These are phyloP conservation scores for Isatis tinctoria DNA, from an alignment of 345 rosid species.

Conservation along the genomic window DNA sequence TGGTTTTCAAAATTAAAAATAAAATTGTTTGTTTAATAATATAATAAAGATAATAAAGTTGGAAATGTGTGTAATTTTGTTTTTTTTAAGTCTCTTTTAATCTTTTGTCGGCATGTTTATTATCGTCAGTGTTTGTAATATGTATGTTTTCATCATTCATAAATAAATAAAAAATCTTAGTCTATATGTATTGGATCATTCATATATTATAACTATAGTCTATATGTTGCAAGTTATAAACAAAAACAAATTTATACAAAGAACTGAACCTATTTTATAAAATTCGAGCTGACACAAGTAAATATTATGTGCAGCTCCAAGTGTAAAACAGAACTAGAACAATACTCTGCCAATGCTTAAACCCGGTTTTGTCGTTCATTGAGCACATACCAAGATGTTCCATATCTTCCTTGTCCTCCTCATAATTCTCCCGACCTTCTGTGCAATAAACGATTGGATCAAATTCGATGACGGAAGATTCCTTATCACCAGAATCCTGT, in stretches of 20 bases:
- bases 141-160: no score
- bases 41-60: no score
- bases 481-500: slow-evolving; percentile 10
- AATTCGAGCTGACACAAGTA: slow-evolving; percentile 17
- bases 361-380: slow-evolving; percentile 23
- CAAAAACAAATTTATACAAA: background rate
- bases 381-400: slow-evolving; percentile 55
- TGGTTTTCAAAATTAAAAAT: no score
- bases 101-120: no score
- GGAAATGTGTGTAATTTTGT: no score
- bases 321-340: background rate
- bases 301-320: slow-evolving; percentile 20
- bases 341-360: background rate
- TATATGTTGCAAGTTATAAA: background rate
- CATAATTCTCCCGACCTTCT: slow-evolving; percentile 45
- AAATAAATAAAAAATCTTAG: no score
- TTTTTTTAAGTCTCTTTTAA: no score
- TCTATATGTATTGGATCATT: no score
- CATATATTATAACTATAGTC: background rate
- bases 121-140: no score
- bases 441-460: slow-evolving; percentile 43
- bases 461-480: slow-evolving; percentile 29
- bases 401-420: slow-evolving; percentile 58
- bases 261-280: background rate
- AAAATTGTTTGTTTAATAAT: no score